phyloP scores from a whole-genome alignment of 2,329 filamentous ascomycete genomes.

The Microascus cirrosus region DNA sequence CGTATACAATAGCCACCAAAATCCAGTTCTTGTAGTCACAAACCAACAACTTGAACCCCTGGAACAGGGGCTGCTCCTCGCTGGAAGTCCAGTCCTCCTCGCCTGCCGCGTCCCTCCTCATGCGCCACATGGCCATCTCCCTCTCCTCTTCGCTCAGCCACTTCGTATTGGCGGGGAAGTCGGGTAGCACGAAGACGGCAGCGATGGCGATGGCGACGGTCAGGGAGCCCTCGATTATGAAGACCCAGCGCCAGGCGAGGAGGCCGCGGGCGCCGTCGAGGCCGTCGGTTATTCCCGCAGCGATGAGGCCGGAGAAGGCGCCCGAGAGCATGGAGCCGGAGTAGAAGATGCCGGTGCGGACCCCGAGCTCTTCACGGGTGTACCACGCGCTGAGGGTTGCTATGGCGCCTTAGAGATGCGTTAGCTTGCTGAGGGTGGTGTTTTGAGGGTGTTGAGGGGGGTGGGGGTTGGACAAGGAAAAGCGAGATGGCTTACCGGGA shows the following conservation, averaged over 20 bases:
- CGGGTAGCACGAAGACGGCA: slow-evolving; percentile 37
- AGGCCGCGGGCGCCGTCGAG: slow-evolving; percentile 44
- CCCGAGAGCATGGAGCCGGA: slow-evolving; percentile 49
- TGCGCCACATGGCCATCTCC: slow-evolving; percentile 38
- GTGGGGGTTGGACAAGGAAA: neutral
- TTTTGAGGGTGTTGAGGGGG: too few species aligned
- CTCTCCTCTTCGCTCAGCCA: slow-evolving; percentile 50
- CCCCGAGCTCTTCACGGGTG: slow-evolving; percentile 44
- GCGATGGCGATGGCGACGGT: slow-evolving; percentile 37
- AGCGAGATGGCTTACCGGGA: slow-evolving; percentile 23
- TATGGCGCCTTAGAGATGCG: slow-evolving; percentile 19
- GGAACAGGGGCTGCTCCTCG: slow-evolving; percentile 32
- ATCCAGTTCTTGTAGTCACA: slow-evolving; percentile 52
- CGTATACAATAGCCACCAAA: slow-evolving; percentile 51
- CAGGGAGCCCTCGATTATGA: slow-evolving; percentile 41
- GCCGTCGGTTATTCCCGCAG: slow-evolving; percentile 43
- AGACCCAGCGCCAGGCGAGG: slow-evolving; percentile 50
- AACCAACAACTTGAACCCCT: slow-evolving; percentile 45
- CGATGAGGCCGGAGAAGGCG: slow-evolving; percentile 48
- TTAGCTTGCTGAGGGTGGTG: too few species aligned
- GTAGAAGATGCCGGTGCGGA: slow-evolving; percentile 45
- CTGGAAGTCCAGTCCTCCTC: slow-evolving; percentile 40
- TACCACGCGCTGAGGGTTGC: slow-evolving; percentile 58
- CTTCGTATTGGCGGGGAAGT: slow-evolving; percentile 41
- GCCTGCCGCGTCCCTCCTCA: slow-evolving; percentile 44